These are phyloP conservation scores for Gentiana macrophylla DNA, from an alignment of 257 asterid species.

Conservation along the genomic window DNA sequence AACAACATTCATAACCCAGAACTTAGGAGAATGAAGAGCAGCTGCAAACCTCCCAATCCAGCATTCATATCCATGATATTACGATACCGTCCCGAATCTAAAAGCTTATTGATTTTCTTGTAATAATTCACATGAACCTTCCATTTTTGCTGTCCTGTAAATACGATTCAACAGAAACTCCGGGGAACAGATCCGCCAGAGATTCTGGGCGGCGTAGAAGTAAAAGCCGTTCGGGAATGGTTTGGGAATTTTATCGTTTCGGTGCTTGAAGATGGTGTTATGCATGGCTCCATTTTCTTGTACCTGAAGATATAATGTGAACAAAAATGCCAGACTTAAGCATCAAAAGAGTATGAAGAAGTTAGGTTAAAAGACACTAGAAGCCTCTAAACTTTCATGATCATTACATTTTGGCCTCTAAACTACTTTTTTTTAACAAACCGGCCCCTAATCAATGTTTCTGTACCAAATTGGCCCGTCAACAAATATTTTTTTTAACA, in stretches of 20 bases:
- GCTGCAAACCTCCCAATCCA: conserved; percentile 89
- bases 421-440: too few relatives aligned
- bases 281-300: conserved; percentile 81
- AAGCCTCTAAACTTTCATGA: not conserved
- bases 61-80: conserved; percentile 99
- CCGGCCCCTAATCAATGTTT: too few relatives aligned
- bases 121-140: conserved; percentile 78
- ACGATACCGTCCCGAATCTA: conserved; percentile 90
- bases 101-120: conserved; percentile 59
- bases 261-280: conserved; percentile 43
- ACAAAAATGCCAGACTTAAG: too few relatives aligned
- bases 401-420: too few relatives aligned
- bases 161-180: conserved; percentile 56
- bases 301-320: conserved; percentile 39
- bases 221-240: conserved; percentile 80
- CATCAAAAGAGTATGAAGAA: too few relatives aligned
- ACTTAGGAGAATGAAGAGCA: conserved; percentile 64
- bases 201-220: conserved; percentile 76
- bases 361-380: not conserved
- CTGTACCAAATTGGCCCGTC: too few relatives aligned
- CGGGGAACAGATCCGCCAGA: conserved; percentile 62
- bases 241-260: conserved; percentile 38
- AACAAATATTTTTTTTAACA: too few relatives aligned
- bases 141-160: conserved; percentile 71
- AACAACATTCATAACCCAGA: conserved; percentile 92